These are phyloP conservation scores for Tilletia horrida DNA, from an alignment of 1,284 basidiomycete genomes.

Conservation along the genomic window DNA sequence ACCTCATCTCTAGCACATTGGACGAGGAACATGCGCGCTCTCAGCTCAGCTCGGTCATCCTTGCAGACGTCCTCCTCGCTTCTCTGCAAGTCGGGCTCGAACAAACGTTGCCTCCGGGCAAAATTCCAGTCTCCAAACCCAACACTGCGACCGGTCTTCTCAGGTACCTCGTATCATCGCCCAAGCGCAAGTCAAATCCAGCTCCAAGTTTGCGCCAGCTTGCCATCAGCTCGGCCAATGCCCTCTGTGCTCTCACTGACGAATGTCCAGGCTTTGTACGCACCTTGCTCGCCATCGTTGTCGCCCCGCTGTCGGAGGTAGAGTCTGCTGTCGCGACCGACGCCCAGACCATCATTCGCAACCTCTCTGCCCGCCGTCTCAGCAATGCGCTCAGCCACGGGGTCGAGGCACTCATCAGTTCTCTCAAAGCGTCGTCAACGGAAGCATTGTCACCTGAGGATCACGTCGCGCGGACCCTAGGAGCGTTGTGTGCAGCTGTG, in stretches of 20 bases:
- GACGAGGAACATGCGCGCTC: slow-evolving; percentile 3
- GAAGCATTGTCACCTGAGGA: neutral
- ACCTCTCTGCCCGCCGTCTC: neutral
- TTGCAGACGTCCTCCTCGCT: slow-evolving; percentile 5
- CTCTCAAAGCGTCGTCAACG: neutral
- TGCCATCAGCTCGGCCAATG: slow-evolving; percentile 1
- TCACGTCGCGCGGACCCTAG: slow-evolving; percentile 2
- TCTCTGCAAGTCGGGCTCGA: neutral
- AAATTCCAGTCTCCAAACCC: neutral
- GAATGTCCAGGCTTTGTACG: slow-evolving; percentile 15
- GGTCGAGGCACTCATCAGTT: neutral
- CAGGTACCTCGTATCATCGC: neutral
- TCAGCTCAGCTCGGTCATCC: neutral
- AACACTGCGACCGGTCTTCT: neutral
- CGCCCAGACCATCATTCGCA: neutral
- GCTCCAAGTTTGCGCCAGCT: slow-evolving; percentile 11
- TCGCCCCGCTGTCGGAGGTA: neutral
- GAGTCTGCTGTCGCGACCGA: neutral
- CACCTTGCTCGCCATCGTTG: neutral
- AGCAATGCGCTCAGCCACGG: neutral
- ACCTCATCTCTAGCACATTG: slow-evolving; percentile 8
- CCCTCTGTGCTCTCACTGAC: slow-evolving; percentile 15
- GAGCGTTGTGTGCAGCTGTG: neutral
- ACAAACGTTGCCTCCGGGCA: neutral
- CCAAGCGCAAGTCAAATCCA: neutral